Evolutionary conservation across 2,329 filamentous ascomycete genomes (phyloP), one percentile per base, ranked within the genome.

Genomic region (Westerdykella sp.): DNA sequence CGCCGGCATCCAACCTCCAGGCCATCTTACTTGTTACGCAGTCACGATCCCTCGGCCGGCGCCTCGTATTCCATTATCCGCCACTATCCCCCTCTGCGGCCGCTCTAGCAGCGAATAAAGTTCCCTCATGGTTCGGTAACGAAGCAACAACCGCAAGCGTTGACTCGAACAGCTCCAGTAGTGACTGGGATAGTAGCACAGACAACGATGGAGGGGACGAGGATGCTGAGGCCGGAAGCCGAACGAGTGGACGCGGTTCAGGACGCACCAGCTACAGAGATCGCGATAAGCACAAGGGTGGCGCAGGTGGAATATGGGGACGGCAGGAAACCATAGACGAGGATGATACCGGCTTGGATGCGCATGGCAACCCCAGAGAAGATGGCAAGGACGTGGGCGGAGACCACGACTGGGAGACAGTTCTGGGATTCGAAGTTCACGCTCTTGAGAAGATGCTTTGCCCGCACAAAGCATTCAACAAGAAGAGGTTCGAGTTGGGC

Each of bases 11-110:
- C 11, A 60, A 62, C 43, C 65, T 69, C n/a, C 60, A 67, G 43
- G 60, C 66, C 22, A 65, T 69, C 43, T 59, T 69, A 13, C 60
- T 69, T n/a, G 57, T 69, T 13, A 66, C 61, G 13, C 60, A 66
- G 47, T 66, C 63, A 46, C 65, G 63, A 38, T 64, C 61, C 14
- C 64, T 64, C 22, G 64, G 65, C 5, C 63, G 64, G 3, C 63
- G 63, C 6, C 62, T 69, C n/a, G 65, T 69, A 31, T 69, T 69
- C 48, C 67, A 69, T 49, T 69, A 69, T 36, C 67, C 67, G 18
- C 63, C 63, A 5, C 53, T 67, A n/a, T 65, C 66, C 16, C 59
- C 63, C 2, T 63, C 60, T 6, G 59, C 62, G 2, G 56, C 60
- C n/a, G 56, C 60, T 5, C 55, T 67, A 22, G 58, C 59, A 6